Percentiles rank a stretch among this genome's conserved stretches.
phyloP scores from a whole-genome alignment of 148 eudicot species.

The Selenicereus undatus region DNA sequence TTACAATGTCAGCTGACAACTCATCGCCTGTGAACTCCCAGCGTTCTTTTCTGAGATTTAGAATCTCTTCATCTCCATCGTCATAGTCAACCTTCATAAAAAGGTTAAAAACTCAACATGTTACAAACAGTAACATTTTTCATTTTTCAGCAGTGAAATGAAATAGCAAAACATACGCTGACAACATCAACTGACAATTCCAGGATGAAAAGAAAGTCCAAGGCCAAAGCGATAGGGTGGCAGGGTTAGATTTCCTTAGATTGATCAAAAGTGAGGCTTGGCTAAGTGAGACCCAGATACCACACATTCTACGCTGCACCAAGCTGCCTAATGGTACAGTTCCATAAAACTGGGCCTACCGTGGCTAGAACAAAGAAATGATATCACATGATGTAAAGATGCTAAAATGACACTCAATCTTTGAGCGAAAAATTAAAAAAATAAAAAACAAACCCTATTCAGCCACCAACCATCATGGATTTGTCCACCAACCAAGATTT shows the following conservation, averaged over 20 bases:
- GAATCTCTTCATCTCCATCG: slow-evolving; percentile 56
- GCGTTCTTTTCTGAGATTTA: slow-evolving; percentile 45
- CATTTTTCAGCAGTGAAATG: too few relatives aligned
- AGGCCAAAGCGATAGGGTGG: neutral
- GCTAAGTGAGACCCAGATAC: too few relatives aligned
- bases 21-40: slow-evolving; percentile 42
- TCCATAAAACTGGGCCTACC: too few relatives aligned
- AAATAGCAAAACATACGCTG: neutral
- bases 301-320: too few relatives aligned
- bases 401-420: neutral
- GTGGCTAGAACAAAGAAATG: neutral
- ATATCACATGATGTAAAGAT: neutral
- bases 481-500: neutral
- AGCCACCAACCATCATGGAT: neutral
- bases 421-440: too few relatives aligned
- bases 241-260: neutral
- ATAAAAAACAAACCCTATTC: neutral
- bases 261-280: neutral
- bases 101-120: neutral
- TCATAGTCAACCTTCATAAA: slow-evolving; percentile 39
- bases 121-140: too few relatives aligned
- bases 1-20: slow-evolving; percentile 26
- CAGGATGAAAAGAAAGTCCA: neutral
- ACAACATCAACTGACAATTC: neutral
- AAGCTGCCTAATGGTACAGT: too few relatives aligned